Evolutionary conservation across 1,284 basidiomycete species (phyloP).

Genomic region (Irpex sp.): DNA sequence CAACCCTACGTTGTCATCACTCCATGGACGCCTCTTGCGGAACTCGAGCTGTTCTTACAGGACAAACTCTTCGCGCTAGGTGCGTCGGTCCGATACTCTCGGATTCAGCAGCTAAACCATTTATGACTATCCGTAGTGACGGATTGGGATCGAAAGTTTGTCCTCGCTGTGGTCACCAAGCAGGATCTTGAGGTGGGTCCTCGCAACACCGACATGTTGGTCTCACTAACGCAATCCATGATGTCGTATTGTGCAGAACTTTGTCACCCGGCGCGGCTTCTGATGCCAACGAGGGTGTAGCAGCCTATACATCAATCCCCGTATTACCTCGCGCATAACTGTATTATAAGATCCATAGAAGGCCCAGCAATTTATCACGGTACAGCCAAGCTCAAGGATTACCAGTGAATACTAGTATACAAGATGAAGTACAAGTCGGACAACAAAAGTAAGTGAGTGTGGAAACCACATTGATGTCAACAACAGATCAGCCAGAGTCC

Average conservation of each 20-base stretch:
- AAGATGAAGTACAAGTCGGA: slow-evolving; percentile 6
- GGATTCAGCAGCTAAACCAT: not conserved
- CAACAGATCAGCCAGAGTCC: not conserved
- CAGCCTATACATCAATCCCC: no score
- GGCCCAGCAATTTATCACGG: not conserved
- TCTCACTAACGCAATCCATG: not conserved
- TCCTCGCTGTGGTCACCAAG: slow-evolving; percentile 77
- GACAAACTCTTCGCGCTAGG: slow-evolving; percentile 77
- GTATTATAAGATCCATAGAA: not conserved
- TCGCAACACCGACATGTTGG: not conserved
- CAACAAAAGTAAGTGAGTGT: not conserved
- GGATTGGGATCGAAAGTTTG: slow-evolving; percentile 79
- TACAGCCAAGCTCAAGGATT: not conserved
- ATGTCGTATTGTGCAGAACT: slow-evolving; percentile 34
- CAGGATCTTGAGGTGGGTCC: slow-evolving; percentile 68
- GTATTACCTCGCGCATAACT: not conserved
- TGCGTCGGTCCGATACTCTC: slow-evolving; percentile 26
- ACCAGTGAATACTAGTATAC: slow-evolving; percentile 1
- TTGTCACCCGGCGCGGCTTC: slow-evolving; percentile 54
- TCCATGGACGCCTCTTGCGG: slow-evolving; percentile 70
- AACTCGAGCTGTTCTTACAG: slow-evolving; percentile 73
- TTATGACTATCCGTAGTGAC: slow-evolving; percentile 55
- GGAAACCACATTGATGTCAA: not conserved
- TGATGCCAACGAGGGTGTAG: slow-evolving; percentile 16
- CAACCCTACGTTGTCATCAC: slow-evolving; percentile 79